Percentiles rank a stretch among this genome's conserved stretches.
These are phyloP conservation scores for Vaccinium corymbosum DNA, from an alignment of 148 eudicot genomes.

Conservation along the genomic window DNA sequence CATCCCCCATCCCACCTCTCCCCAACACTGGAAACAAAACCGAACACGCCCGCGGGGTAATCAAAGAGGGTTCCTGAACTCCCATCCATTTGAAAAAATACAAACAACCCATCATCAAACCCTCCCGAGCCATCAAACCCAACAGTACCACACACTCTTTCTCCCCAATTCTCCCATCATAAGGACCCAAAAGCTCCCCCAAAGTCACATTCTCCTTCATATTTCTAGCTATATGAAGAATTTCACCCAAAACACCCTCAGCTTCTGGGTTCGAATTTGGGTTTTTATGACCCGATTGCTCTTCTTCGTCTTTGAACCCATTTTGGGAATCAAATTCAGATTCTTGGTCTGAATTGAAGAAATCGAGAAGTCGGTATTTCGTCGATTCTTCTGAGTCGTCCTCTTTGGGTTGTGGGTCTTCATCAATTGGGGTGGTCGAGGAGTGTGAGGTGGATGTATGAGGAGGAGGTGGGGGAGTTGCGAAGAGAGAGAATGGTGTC, in stretches of 20 bases:
- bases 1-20: slow-evolving; percentile 58
- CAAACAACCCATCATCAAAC: slow-evolving; percentile 61
- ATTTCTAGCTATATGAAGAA: slow-evolving; percentile 48
- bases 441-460: slow-evolving; percentile 20
- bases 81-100: slow-evolving; percentile 92
- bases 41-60: slow-evolving; percentile 56
- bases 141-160: slow-evolving; percentile 62
- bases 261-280: slow-evolving; percentile 1
- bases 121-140: slow-evolving; percentile 58
- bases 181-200: slow-evolving; percentile 56
- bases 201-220: slow-evolving; percentile 60
- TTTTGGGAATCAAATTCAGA: slow-evolving; percentile 18
- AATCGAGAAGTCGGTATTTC: slow-evolving; percentile 60
- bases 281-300: slow-evolving; percentile 18
- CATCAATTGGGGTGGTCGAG: slow-evolving; percentile 34
- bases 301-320: slow-evolving; percentile 16
- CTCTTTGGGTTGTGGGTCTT: slow-evolving; percentile 12
- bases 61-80: slow-evolving; percentile 64
- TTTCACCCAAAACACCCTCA: slow-evolving; percentile 49
- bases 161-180: slow-evolving; percentile 59
- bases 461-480: slow-evolving; percentile 22
- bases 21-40: slow-evolving; percentile 74
- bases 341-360: slow-evolving; percentile 50
- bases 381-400: slow-evolving; percentile 19
- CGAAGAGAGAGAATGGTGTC: slow-evolving; percentile 25